Evolutionary conservation across 1,139 yeast species (phyloP), one percentile per base, ranked within the genome.

Genomic region (Nakaseomyces glabratus): DNA sequence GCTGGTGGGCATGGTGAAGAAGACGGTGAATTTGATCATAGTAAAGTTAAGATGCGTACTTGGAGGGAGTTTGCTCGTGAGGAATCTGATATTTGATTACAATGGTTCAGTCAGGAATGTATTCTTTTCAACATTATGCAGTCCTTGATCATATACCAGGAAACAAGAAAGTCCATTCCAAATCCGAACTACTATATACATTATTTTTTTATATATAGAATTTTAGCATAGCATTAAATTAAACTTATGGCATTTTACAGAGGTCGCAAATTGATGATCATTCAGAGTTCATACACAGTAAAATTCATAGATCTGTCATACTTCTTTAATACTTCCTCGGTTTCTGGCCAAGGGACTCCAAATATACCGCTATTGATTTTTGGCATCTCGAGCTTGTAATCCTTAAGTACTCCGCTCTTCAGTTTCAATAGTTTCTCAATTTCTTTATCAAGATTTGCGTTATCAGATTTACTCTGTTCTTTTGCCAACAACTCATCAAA

Each of bases 11-110:
- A 84, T 55, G 86, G 76, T 38, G 74, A 65, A 29, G 65, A 46
- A 6, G 84, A 73, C 35, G 97, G 96, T 46, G 80, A 76, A 43
- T 90, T 90, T 56, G 97, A 90, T 57, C 82, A 93, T 13, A 74
- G 93, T 3, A 76, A 74, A 53, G 88, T 90, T 54, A 71, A 72
- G 38, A 86, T 88, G 93, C 82, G 80, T 66, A 71, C 93, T 45
- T 90, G 97, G 97, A 73, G 85, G 57, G 97, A 88, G 46, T 86
- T 76, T 63, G 36, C 28, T 12, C 25, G 33, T 15, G 36, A 34
- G 14, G 14, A 17, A 14, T 13, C 12, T 14, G n/a, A 23, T 8
- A 23, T 12, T 19, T 7, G n/a, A n/a, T n/a, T n/a, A n/a, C n/a
- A n/a, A n/a, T n/a, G n/a, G n/a, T n/a, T n/a, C n/a, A n/a, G n/a